Percentiles rank a stretch among this genome's conserved stretches.
These are phyloP conservation scores for Pseudonitzschia multiseries DNA, from an alignment of 108 stramenopile genomes.

Conservation along the genomic window DNA sequence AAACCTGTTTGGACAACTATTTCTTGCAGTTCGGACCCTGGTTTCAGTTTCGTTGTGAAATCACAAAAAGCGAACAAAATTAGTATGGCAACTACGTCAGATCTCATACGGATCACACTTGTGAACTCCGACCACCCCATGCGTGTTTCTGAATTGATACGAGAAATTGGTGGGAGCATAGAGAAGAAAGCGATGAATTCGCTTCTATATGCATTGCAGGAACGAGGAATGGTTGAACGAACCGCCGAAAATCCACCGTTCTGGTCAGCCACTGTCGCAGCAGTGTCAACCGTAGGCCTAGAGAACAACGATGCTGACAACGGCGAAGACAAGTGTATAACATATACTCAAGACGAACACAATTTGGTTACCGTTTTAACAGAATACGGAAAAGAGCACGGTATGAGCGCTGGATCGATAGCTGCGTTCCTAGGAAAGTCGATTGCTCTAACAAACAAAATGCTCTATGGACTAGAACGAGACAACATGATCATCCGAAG, in stretches of 20 bases:
- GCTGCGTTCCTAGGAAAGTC: neutral
- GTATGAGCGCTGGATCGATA: neutral
- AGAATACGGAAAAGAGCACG: neutral
- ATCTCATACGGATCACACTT: neutral
- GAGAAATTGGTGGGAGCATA: neutral
- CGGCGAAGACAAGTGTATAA: neutral
- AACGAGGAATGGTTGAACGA: neutral
- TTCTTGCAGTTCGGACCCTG: no score
- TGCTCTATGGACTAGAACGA: neutral
- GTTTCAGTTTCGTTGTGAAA: neutral
- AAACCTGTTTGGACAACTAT: no score
- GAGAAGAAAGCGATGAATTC: neutral
- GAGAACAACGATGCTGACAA: neutral
- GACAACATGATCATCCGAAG: neutral
- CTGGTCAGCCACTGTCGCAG: neutral
- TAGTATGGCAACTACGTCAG: neutral
- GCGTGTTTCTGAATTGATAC: neutral
- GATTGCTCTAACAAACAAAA: neutral
- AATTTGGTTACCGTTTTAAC: neutral
- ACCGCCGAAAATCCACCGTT: neutral
- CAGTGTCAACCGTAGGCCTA: neutral
- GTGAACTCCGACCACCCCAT: neutral
- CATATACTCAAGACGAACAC: neutral
- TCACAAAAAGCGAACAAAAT: neutral
- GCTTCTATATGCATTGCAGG: neutral